Base-by-base conservation (phyloP, 164 flowering plant genomes). In the Magnolia kwangsiensis region DNA sequence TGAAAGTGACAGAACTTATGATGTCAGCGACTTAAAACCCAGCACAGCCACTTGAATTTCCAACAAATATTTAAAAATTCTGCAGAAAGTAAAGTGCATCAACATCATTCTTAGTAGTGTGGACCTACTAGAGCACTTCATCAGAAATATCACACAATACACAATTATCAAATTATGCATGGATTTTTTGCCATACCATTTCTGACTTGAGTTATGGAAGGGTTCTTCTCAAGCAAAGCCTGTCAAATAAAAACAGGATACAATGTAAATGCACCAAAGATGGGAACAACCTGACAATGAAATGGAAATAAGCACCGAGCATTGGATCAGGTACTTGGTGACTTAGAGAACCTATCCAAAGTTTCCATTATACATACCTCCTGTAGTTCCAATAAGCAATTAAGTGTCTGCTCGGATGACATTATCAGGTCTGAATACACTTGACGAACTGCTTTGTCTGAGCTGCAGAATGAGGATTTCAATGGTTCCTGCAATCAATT, bases 151-250 rank as follows among this genome's bases (percentile, higher is more conserved):
- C 45, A 37, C 45, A 37, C 4, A 7, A 37, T 37, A 55, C 4
- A 55, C 13, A 55, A 55, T 55, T 16, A 55, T 55, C 61, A 55
- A 55, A 8, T 7, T 7, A 24, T 21, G 49, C 14, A 24, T 20
- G 69, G 13, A 24, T 21, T 21, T 18, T 68, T 37, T 45, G 51
- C 29, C 81, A 77, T 90, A 94, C 99, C 95, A 75, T 87, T 85
- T 49, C 76, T 24, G 7, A 80, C 78, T 80, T 89, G 88, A 79
- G 79, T 69, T 74, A 94, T 86, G 9, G 93, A 81, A 11, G 92
- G 89, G 81, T 91, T 96, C 75, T 90, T 94, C 83, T 88, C 92
- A 67, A 94, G 78, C 79, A 96, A 77, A 73, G 94, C 97, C 99
- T 96, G 88, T 55, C 67, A 18, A 23, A 73, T 49, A 69, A 51